Evolutionary conservation across 2,329 filamentous ascomycete genomes (phyloP), one percentile per base, ranked within the genome.

Genomic region (Pestalotiopsis sp.): DNA sequence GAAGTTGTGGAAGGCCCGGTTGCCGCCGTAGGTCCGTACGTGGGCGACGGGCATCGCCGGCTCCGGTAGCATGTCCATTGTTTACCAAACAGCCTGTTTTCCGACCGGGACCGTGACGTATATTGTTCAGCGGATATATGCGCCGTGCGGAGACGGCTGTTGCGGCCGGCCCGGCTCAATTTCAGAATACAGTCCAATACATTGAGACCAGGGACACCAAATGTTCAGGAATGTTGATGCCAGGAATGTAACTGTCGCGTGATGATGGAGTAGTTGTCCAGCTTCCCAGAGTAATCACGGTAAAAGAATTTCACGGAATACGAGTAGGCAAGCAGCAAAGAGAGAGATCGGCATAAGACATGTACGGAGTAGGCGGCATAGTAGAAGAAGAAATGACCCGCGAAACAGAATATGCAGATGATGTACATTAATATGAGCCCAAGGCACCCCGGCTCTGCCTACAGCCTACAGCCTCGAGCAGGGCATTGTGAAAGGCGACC

Each of bases 1-100:
- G 77, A 92, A 93, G 78, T 92, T 92, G 81, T 92, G 89, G 77
- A 92, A 92, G 57, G 90, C 90, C 69, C 87, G 85, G 75, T 91
- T 91, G 68, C 89, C 89, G 71, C 89, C 89, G 65, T 83, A 81
- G 1, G 88, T 90, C 66, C 81, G 80, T 48, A 77, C 76, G 68
- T 75, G 76, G 57, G 72, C 71, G 60, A 69, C 66, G 60, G 79
- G 74, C 39, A 74, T 76, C 74, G 79, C 79, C 60, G 82, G 79
- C 70, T 82, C 80, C 40, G 82, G 80, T 30, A 83, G 75, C 75
- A 81, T 81, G 44, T 82, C 78, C 75, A 76, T 76, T 17, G 57
- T 62, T 35, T 35, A 35, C 30, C 30, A 35, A 35, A 35, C 30
- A 17, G 52, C 22, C 38, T 22, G 59, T 40, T 22, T 6, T 52